Base-by-base conservation (phyloP, 345 rosid genomes). In the Brassica juncea region DNA sequence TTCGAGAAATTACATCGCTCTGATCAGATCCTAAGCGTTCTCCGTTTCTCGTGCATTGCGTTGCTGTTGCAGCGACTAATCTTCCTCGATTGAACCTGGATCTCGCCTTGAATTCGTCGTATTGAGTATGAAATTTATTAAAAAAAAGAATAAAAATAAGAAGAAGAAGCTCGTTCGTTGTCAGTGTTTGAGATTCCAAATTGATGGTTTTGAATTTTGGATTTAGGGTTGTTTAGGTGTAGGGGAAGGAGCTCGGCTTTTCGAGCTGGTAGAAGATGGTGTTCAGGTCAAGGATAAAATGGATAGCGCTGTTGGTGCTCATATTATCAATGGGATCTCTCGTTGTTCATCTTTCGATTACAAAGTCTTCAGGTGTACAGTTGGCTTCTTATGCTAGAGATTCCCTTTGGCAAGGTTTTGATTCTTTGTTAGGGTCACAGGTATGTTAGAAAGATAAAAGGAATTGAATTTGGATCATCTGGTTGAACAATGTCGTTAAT, bases 221-320 rank as follows among this genome's bases (percentile, higher is more conserved):
- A 35, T 59, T 68, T 54, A 71, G 64, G 70, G 73, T 31, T 77
- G n/a, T 58, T 54, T 71, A 63, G 54, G 16, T 32, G 16, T 32
- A 23, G 71, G 34, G 74, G 70, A 70, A 52, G 52, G 68, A 76
- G 74, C 80, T 82, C 73, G 73, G 19, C 4, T 80, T 47, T 47
- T 58, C 28, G 71, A 83, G 81, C 75, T 80, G 77, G 81, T 78
- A 31, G 66, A 86, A 61, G 84, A 89, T 96, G 99, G 84, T 84
- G 80, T 86, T 89, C 82, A 90, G 87, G 85, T 89, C 99, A 32
- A 93, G 88, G 84, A 91, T 96, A 59, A 96, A 96, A 85, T 89
- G 95, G 97, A 85, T 92, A 69, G 97, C 93, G 63, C 84, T 96
- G 0, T 71, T 91, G 23, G 97, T 92, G 31, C 75, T 94, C 71